Evolutionary conservation across 2,329 filamentous ascomycete genomes (phyloP).

Genomic region (Nigrospora sphaerica): DNA sequence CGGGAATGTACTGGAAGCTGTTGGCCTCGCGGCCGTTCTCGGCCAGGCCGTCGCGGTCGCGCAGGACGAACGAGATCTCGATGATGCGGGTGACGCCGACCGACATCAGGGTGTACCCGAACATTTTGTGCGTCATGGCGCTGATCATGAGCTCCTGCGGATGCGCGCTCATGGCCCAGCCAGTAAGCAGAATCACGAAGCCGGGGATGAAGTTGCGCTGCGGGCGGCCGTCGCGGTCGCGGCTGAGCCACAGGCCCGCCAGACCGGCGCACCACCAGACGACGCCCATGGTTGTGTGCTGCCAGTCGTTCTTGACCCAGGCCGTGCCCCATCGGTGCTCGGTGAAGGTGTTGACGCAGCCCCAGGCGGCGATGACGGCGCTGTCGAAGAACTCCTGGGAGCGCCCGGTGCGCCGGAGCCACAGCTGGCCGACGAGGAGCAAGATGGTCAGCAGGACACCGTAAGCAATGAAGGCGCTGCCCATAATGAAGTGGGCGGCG

Average conservation of each 20-base stretch:
- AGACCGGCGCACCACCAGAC: slow-evolving; percentile 96
- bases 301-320: slow-evolving; percentile 91
- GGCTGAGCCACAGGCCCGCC: slow-evolving; percentile 85
- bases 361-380: slow-evolving; percentile 85
- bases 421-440: slow-evolving; percentile 80
- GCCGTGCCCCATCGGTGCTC: slow-evolving; percentile 87
- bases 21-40: slow-evolving; percentile 61
- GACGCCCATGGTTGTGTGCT: slow-evolving; percentile 99
- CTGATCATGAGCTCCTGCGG: slow-evolving; percentile 79
- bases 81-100: slow-evolving; percentile 79
- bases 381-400: slow-evolving; percentile 98
- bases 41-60: slow-evolving; percentile 58
- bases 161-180: slow-evolving; percentile 92
- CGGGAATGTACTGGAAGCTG: slow-evolving; percentile 64
- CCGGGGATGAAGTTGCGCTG: slow-evolving; percentile 90
- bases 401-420: slow-evolving; percentile 73
- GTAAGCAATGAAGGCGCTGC: slow-evolving; percentile 90
- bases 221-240: slow-evolving; percentile 72
- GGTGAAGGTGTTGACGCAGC: slow-evolving; percentile 95
- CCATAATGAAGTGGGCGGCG: slow-evolving; percentile 97
- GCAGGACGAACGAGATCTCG: slow-evolving; percentile 82
- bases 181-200: slow-evolving; percentile 85
- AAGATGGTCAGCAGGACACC: slow-evolving; percentile 81
- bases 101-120: slow-evolving; percentile 93
- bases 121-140: slow-evolving; percentile 79